Conservation (phyloP, 129 eudicot species). For the Saposhnikovia divaricata region DNA sequence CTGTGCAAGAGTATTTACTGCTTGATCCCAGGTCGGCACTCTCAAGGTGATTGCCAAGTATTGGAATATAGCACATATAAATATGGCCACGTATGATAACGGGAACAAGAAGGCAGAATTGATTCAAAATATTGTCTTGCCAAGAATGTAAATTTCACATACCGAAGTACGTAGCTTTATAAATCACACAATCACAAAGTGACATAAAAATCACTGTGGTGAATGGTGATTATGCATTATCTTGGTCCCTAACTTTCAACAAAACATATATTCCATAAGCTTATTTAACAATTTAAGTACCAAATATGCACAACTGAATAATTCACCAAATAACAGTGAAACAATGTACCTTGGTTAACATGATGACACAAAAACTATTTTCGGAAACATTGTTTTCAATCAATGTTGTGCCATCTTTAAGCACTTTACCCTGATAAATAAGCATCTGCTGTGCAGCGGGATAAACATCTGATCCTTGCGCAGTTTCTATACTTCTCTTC, state of each 20-base stretch:
- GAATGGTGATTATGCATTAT: not conserved
- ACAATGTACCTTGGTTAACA: conserved; percentile 64
- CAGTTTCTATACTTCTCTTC: conserved; percentile 70
- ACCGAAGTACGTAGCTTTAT: not conserved
- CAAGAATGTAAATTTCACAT: not conserved
- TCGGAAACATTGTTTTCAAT: conserved; percentile 74
- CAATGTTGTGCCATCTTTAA: conserved; percentile 74
- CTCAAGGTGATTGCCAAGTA: not conserved
- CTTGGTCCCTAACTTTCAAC: not conserved
- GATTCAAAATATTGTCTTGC: not conserved
- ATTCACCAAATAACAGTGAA: not conserved
- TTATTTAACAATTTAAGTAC: not conserved
- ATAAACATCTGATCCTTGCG: conserved; percentile 63
- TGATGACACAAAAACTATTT: conserved; percentile 65
- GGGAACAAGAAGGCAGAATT: not conserved
- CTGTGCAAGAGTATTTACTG: not conserved
- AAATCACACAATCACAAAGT: not conserved
- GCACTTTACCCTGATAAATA: conserved; percentile 83
- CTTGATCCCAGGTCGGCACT: not conserved
- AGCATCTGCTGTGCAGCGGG: conserved; percentile 84
- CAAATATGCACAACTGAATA: not conserved
- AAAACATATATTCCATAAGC: not conserved
- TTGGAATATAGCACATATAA: not conserved
- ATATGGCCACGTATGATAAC: not conserved
- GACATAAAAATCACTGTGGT: not conserved